Evolutionary conservation across 164 flowering plant species (phyloP).

Genomic region (Stephania cephalantha): DNA sequence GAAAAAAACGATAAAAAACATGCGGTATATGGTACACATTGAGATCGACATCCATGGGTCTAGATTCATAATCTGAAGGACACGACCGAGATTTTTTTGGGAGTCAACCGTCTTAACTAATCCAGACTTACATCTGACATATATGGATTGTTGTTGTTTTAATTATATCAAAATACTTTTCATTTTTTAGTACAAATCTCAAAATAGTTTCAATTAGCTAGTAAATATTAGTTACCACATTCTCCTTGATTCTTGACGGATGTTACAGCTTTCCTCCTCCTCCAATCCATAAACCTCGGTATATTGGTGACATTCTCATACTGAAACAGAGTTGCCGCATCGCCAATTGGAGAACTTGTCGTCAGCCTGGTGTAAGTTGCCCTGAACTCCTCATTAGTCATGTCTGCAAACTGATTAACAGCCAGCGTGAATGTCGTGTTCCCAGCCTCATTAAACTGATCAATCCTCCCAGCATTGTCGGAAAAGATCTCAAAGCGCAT

Average conservation of each 20-base stretch:
- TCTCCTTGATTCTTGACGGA: constrained; percentile 15
- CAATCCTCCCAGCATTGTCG: constrained; percentile 25
- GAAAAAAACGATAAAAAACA: neutral
- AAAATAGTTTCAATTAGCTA: no score
- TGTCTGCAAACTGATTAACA: constrained; percentile 26
- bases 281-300: constrained; percentile 10
- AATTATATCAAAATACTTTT: neutral
- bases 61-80: neutral
- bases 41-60: no score
- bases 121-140: neutral
- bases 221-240: constrained; percentile 6
- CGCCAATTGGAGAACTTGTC: neutral
- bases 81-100: neutral
- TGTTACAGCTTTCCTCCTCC: constrained; percentile 12
- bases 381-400: constrained; percentile 27
- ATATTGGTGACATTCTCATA: constrained; percentile 15
- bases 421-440: constrained; percentile 18
- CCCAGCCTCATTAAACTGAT: constrained; percentile 19
- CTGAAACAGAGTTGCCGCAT: constrained; percentile 4
- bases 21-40: neutral
- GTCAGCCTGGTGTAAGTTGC: constrained; percentile 17
- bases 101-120: neutral
- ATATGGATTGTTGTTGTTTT: no score
- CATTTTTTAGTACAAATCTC: neutral
- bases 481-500: constrained; percentile 28